These are phyloP conservation scores for Kodamaea kakaduensis DNA, from an alignment of 805 yeast genomes.

Conservation along the genomic window DNA sequence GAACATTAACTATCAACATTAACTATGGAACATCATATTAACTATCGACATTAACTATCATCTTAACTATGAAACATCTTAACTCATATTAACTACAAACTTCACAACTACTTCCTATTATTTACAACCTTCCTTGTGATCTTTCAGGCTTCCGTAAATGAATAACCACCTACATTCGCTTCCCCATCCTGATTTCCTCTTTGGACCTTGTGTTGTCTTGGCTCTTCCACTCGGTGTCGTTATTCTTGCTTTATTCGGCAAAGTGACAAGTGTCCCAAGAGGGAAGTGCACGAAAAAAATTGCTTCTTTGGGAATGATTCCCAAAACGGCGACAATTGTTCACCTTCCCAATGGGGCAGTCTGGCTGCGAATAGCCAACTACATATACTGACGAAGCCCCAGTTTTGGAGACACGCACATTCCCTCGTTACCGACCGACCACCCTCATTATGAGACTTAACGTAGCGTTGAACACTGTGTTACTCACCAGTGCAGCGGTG, in stretches of 20 bases:
- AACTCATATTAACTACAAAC: too few relatives aligned
- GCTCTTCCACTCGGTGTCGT: background rate
- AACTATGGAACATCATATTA: too few relatives aligned
- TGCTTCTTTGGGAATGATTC: conserved; percentile 1
- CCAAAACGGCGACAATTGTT: conserved; percentile 2
- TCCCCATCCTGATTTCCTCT: too few relatives aligned
- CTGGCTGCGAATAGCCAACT: conserved; percentile 4
- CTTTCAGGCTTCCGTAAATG: too few relatives aligned
- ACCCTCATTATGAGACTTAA: conserved; percentile 21
- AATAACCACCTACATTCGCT: too few relatives aligned
- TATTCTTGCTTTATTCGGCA: background rate
- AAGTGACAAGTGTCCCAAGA: background rate
- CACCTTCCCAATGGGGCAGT: conserved; percentile 4
- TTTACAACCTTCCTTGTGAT: too few relatives aligned
- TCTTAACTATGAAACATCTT: too few relatives aligned
- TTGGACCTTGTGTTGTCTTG: too few relatives aligned
- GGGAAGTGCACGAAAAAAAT: background rate
- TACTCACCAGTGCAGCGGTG: conserved; percentile 23
- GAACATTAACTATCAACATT: too few relatives aligned
- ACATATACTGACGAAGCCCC: conserved; percentile 5
- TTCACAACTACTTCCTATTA: too few relatives aligned
- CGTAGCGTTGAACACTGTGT: conserved; percentile 21
- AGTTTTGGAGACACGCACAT: conserved; percentile 1
- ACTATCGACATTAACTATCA: too few relatives aligned
- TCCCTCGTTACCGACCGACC: conserved; percentile 10